Evolutionary conservation across 2,329 filamentous ascomycete genomes (phyloP), one percentile per base, ranked within the genome.

Genomic region (Penicillium sp.): DNA sequence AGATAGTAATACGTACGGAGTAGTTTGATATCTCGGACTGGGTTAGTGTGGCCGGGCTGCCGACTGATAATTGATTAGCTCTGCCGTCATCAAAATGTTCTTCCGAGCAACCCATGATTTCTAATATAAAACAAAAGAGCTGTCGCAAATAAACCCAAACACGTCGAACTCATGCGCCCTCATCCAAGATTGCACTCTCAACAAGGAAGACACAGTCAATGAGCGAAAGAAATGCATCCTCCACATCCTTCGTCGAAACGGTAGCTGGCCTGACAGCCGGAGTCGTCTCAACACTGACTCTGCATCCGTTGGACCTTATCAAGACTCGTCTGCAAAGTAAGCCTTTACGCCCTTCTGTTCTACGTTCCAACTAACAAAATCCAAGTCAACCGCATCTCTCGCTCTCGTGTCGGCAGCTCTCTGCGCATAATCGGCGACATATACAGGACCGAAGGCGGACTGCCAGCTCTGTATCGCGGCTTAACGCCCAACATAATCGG

Each of bases 241-340:
- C 88, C 68, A 85, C 89, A 74, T 90, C 89, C 65, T 74, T 89
- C 69, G 83, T 97, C 74, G 94, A 97, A 82, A 88, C 88, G 68
- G 80, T 92, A 71, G 91, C 94, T 60, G 94, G 94, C 65, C 88
- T 99, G 73, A 89, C 88, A 62, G 94, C 94, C 59, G 94, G 94
- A 60, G 82, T 91, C 56, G 82, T 91, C 64, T 89, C 92, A 53
- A 97, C 94, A 23, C 81, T 97, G 49, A 87, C 86, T 56, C 88
- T 94, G 52, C 93, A 97, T 65, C 94, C 94, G 30, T 84, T 99
- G 59, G 94, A 99, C 76, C 86, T 99, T 62, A 86, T 97, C 71
- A 99, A 99, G 81, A 97, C 93, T 60, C 88, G 94, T 62, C 85
- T 99, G 70, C 94, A 99, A 77, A 86, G 90, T 91, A 77, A 69